These are phyloP conservation scores for Sporothrix curviconia DNA, from an alignment of 2,329 filamentous ascomycete species.

Conservation along the genomic window DNA sequence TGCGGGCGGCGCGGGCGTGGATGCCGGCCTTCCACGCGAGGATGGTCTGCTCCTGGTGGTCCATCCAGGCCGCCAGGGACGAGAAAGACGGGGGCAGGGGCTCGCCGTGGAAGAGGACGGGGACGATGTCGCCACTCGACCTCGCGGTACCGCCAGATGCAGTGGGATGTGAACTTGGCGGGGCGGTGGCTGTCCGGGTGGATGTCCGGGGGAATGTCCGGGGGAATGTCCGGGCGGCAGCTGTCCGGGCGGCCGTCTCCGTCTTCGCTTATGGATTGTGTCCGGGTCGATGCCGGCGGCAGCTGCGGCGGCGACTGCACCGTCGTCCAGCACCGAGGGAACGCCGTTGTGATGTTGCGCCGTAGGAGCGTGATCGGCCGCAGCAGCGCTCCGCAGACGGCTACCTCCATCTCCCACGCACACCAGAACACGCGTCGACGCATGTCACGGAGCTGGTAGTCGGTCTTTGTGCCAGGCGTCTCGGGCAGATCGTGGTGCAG, in stretches of 20 bases:
- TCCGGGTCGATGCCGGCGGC: not conserved
- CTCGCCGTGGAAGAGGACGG: slow-evolving; percentile 10
- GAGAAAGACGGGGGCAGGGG: not conserved
- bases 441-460: slow-evolving; percentile 58
- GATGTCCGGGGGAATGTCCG: no score
- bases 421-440: slow-evolving; percentile 76
- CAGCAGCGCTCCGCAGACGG: slow-evolving; percentile 9
- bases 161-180: slow-evolving; percentile 8
- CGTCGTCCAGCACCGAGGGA: slow-evolving; percentile 1
- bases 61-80: not conserved
- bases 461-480: slow-evolving; percentile 32
- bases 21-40: slow-evolving; percentile 7
- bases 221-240: no score
- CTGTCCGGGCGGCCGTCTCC: no score
- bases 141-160: slow-evolving; percentile 7
- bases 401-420: slow-evolving; percentile 20
- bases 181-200: not conserved
- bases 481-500: slow-evolving; percentile 42
- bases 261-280: no score
- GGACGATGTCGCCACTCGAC: slow-evolving; percentile 10
- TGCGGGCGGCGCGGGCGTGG: slow-evolving; percentile 4
- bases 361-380: slow-evolving; percentile 7
- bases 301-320: not conserved
- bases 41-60: slow-evolving; percentile 2
- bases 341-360: slow-evolving; percentile 5